Percentiles rank a stretch among this genome's conserved stretches.
phyloP scores from a whole-genome alignment of 2,329 filamentous ascomycete genomes.

The Penicillium sp. region DNA sequence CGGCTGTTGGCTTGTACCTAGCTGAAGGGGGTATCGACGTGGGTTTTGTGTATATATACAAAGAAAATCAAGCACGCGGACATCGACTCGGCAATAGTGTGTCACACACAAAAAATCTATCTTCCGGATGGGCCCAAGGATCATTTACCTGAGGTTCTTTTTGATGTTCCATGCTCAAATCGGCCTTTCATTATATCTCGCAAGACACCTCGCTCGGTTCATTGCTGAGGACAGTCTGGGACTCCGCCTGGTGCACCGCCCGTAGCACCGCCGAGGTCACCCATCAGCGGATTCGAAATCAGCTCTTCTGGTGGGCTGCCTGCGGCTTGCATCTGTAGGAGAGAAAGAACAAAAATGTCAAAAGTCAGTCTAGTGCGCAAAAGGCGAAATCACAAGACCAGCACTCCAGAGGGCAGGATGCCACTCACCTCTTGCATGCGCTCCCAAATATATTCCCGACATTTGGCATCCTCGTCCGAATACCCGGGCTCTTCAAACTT shows the following conservation, averaged over 20 bases:
- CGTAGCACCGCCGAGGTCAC: constrained; percentile 70
- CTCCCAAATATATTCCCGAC: constrained; percentile 90
- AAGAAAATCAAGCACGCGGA: constrained; percentile 12
- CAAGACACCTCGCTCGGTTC: constrained; percentile 4
- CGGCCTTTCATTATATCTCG: not conserved
- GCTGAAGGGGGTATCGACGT: constrained; percentile 29
- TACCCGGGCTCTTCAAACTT: constrained; percentile 82
- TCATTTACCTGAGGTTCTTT: not conserved
- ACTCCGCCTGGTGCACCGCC: constrained; percentile 56
- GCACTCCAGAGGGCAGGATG: not conserved
- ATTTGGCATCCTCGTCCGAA: constrained; percentile 70
- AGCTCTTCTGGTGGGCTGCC: constrained; percentile 86
- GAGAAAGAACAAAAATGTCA: not conserved
- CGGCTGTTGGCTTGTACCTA: too few relatives aligned
- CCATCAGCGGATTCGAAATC: constrained; percentile 52
- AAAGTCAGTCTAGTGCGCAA: too few relatives aligned
- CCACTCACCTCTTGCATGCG: constrained; percentile 86
- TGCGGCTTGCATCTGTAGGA: constrained; percentile 85
- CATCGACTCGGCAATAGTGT: constrained; percentile 1
- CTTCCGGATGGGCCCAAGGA: too few relatives aligned
- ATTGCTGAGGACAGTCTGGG: constrained; percentile 59
- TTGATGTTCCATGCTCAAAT: not conserved
- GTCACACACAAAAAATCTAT: too few relatives aligned
- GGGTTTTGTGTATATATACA: constrained; percentile 26
- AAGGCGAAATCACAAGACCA: too few relatives aligned